Percentiles rank a stretch among this genome's conserved stretches.
phyloP scores from a whole-genome alignment of 2,329 filamentous ascomycete genomes.

The Ophiosphaerella korrae region DNA sequence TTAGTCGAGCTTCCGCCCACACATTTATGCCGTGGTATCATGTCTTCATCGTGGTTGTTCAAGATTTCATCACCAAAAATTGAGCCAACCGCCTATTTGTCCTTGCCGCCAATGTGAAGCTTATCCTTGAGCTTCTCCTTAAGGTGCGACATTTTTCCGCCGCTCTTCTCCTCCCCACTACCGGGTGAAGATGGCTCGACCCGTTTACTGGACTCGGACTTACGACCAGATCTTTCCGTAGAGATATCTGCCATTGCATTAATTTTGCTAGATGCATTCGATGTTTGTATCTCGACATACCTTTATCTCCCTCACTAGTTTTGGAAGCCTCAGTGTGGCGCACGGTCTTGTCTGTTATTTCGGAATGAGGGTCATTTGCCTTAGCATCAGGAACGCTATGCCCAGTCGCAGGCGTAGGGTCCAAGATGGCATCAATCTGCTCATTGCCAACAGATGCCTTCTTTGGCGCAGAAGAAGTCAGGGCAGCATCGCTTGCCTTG shows the following conservation, averaged over 20 bases:
- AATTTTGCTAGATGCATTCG: constrained; percentile 35
- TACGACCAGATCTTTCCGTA: constrained; percentile 58
- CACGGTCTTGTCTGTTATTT: constrained; percentile 3
- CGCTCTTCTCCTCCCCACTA: constrained; percentile 29
- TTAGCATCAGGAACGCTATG: constrained; percentile 29
- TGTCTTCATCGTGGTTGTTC: constrained; percentile 17
- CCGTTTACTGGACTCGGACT: constrained; percentile 27
- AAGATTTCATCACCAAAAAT: not conserved
- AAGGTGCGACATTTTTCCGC: constrained; percentile 59
- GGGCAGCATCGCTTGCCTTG: not conserved
- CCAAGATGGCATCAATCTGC: not conserved
- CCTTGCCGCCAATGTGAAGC: constrained; percentile 58
- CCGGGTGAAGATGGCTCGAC: constrained; percentile 21
- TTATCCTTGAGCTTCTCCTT: constrained; percentile 72
- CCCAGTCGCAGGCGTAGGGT: constrained; percentile 5
- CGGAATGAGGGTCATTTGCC: constrained; percentile 43
- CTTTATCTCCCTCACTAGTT: constrained; percentile 68
- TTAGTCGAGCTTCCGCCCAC: constrained; percentile 3
- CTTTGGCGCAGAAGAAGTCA: constrained; percentile 18
- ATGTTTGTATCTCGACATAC: constrained; percentile 31
- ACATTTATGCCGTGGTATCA: constrained; percentile 30
- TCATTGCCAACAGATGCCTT: constrained; percentile 5
- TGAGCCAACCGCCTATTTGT: constrained; percentile 22
- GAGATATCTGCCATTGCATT: constrained; percentile 54
- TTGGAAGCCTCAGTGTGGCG: constrained; percentile 62